These are phyloP conservation scores for Ophiognomonia clavigignenti-juglandacearum DNA, from an alignment of 2,329 filamentous ascomycete species.

Conservation along the genomic window DNA sequence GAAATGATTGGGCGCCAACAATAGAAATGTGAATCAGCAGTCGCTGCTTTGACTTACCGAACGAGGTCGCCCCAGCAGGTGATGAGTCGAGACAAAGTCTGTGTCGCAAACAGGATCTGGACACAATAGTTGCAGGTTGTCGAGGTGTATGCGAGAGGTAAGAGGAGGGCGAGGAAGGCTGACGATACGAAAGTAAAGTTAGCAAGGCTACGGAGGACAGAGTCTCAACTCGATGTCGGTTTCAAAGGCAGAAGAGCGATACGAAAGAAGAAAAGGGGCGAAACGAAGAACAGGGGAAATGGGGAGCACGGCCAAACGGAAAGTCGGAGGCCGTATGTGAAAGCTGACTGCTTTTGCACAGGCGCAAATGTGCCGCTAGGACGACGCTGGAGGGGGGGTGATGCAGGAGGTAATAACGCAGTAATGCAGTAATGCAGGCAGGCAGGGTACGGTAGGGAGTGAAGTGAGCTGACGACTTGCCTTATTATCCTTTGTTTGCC, in stretches of 20 bases:
- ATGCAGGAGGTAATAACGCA: too few relatives aligned
- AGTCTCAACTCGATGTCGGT: background rate
- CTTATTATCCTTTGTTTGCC: background rate
- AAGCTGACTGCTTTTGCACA: too few relatives aligned
- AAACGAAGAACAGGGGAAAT: background rate
- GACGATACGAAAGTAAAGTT: background rate
- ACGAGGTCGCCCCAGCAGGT: too few relatives aligned
- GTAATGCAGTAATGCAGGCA: background rate
- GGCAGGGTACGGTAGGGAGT: background rate
- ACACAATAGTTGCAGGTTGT: background rate
- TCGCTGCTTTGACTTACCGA: too few relatives aligned
- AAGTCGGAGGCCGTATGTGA: background rate
- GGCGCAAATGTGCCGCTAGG: too few relatives aligned
- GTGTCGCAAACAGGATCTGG: constrained; percentile 3
- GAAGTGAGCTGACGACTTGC: background rate
- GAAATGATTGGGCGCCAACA: constrained; percentile 1
- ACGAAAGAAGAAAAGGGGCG: background rate
- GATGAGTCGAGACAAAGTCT: constrained; percentile 1
- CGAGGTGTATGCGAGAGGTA: background rate
- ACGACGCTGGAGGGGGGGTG: too few relatives aligned
- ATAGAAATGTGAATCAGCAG: constrained; percentile 1
- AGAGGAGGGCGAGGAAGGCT: background rate
- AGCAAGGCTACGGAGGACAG: too few relatives aligned
- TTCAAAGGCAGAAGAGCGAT: background rate
- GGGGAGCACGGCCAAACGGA: background rate